A percentile compares a stretch with the other conserved stretches of the same genome.
Evolutionary conservation across 192 early-diverging fungal species (phyloP).

Genomic region (Coemansia sp.): DNA sequence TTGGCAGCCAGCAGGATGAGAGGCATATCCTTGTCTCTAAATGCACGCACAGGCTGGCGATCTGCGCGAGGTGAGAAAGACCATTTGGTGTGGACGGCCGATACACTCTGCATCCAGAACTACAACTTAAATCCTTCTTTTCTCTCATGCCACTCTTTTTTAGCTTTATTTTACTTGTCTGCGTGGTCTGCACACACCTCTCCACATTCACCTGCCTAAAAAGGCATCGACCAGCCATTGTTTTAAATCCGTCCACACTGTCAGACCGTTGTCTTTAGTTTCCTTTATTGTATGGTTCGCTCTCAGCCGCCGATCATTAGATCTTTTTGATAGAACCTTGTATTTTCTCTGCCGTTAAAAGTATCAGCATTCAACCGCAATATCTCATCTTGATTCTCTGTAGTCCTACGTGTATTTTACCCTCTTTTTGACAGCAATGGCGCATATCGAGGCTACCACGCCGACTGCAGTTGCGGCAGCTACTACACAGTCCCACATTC

Average conservation of each 20-base stretch:
- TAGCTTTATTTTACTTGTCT: background rate
- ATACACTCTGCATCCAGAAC: too few species aligned
- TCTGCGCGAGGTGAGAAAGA: too few species aligned
- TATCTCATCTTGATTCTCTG: background rate
- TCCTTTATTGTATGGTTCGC: background rate
- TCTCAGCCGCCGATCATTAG: slow-evolving; percentile 2
- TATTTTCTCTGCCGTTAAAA: too few species aligned
- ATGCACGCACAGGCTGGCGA: too few species aligned
- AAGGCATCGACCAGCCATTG: slow-evolving; percentile 2
- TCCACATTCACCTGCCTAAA: slow-evolving; percentile 11
- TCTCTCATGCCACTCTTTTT: background rate
- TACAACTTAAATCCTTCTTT: too few species aligned
- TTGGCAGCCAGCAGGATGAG: too few species aligned
- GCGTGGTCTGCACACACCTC: slow-evolving; percentile 34
- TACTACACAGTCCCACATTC: slow-evolving; percentile 23
- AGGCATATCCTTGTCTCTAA: too few species aligned
- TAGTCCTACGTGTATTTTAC: background rate
- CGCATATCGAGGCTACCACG: slow-evolving; percentile 29
- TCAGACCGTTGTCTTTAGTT: background rate
- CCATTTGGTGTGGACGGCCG: too few species aligned
- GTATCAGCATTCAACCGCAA: background rate
- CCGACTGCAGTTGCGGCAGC: too few species aligned
- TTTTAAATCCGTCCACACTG: slow-evolving; percentile 3
- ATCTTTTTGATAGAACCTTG: background rate
- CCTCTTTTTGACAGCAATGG: slow-evolving; percentile 14